Evolutionary conservation across 2,329 filamentous ascomycete species (phyloP), one percentile per base, ranked within the genome.

Genomic region (Ambrosiella xylebori): DNA sequence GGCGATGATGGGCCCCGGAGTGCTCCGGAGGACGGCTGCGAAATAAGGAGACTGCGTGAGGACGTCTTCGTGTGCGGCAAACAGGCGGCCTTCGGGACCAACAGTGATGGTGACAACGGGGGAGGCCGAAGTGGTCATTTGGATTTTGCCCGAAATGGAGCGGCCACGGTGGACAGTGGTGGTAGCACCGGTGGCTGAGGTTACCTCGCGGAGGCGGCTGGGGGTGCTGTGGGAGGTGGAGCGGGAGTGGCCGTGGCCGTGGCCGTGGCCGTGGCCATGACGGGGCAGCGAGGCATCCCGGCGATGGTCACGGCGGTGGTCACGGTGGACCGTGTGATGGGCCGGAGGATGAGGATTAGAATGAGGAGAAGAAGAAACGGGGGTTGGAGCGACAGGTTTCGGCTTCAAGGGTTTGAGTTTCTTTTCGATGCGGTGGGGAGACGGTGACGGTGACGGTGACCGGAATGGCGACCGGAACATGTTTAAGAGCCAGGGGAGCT

Each of bases 391-490:
- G 50, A 9, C 27, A 15, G 39, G 52, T 40, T 15, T 7, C 3
- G 40, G 68, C 68, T 76, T 78, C 78, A 85, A 93, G 77, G 85
- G 78, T 77, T 88, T 90, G 71, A 82, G 78, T 72, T 85, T 78
- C 82, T 95, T 96, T 75, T 88, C 86, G 71, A 90, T 86, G 68
- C 89, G 86, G 72, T 65, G 66, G 8, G 50, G 50, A 35, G 50
- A 53, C 11, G 44, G 13, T 2, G 44, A 53, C 11, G 44, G 13
- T 2, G 44, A 71, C 57, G 56, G 65, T 85, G 84, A 17, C 71
- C 83, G 78, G 74, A 93, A 90, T 68, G 89, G 90, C 70, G 88
- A 88, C 76, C 89, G 94, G 78, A 95, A 95, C 88, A 95, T 95
- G 71, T 49, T 51, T 45, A 60, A 36, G 54, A 60, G 38, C 7